Conservation (phyloP, 2,329 filamentous ascomycete genomes). For the Fusarium aywerte region DNA sequence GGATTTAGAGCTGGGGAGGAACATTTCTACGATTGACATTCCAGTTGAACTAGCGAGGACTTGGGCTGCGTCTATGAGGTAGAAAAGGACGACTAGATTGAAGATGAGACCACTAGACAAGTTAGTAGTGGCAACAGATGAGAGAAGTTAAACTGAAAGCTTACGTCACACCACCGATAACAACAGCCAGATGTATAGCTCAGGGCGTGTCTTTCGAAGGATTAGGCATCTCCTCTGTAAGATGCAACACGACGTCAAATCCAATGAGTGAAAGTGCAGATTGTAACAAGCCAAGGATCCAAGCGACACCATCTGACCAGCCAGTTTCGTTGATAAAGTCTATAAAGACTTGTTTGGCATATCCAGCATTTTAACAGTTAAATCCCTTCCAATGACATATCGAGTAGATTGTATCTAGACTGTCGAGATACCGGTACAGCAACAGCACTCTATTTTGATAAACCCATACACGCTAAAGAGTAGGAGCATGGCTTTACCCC, state of each 20-base stretch:
- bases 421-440: constrained; percentile 2
- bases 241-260: constrained; percentile 58
- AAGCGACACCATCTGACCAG: constrained; percentile 59
- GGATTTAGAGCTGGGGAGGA: constrained; percentile 55
- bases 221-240: constrained; percentile 59
- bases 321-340: constrained; percentile 58
- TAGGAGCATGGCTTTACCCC: constrained; percentile 1
- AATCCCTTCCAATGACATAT: neutral
- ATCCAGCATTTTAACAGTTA: neutral
- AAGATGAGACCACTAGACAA: constrained; percentile 49
- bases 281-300: constrained; percentile 60
- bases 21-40: constrained; percentile 59
- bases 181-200: constrained; percentile 57
- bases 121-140: neutral
- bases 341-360: constrained; percentile 55
- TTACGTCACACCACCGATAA: constrained; percentile 56
- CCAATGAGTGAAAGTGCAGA: constrained; percentile 52
- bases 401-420: neutral
- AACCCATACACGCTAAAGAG: neutral
- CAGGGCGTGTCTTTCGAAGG: constrained; percentile 54
- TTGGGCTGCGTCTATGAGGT: constrained; percentile 51
- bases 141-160: neutral
- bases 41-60: constrained; percentile 53
- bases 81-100: constrained; percentile 57
- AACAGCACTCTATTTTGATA: constrained; percentile 11